Base-by-base conservation (phyloP, 2,329 filamentous ascomycete genomes). In the Teratosphaeria viscida region DNA sequence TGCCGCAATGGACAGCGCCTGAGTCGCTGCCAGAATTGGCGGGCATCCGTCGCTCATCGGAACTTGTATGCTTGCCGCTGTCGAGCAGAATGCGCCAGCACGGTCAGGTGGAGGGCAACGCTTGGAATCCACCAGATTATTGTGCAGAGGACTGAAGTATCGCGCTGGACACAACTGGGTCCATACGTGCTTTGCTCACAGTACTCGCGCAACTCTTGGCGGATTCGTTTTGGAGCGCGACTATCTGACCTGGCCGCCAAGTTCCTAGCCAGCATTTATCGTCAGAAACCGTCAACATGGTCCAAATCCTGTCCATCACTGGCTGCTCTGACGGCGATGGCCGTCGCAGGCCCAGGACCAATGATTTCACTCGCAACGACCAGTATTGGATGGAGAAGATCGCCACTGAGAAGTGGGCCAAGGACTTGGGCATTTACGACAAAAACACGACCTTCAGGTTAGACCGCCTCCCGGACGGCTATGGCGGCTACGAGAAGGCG, bases 401-500 rank as follows among this genome's bases (percentile, higher is more conserved):
- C 19, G 70, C 58, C 52, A 62, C 53, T 8, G 65, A 67, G 12
- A 57, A 60, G 54, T 72, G 68, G 67, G 62, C 62, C n/a, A 68
- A 67, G 47, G 62, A 68, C 5, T 56, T 56, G 4, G 59, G 55
- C 32, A 54, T 57, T n/a, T 60, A 60, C 26, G 35, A 27, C 2
- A 49, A 47, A 3, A 63, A 62, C 54, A 56, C 59, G 3, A 64
- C 55, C 1, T 85, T 85, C 67, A 74, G 72, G 1, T 73, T 86
- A 0, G 77, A 83, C 57, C 67, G 69, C 16, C 70, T 86, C 0
- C 84, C 84, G 1, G 68, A 75, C 3, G 82, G 82, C 2, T 86
- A 83, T 66, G 72, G 70, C 0, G 66, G 84, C 0, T 81, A 78
- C 65, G 76, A 82, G 55, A 76, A 78, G 29, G 71, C 76, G 1